Conservation (phyloP, 805 yeast species). For the Suhomyces vadensis region DNA sequence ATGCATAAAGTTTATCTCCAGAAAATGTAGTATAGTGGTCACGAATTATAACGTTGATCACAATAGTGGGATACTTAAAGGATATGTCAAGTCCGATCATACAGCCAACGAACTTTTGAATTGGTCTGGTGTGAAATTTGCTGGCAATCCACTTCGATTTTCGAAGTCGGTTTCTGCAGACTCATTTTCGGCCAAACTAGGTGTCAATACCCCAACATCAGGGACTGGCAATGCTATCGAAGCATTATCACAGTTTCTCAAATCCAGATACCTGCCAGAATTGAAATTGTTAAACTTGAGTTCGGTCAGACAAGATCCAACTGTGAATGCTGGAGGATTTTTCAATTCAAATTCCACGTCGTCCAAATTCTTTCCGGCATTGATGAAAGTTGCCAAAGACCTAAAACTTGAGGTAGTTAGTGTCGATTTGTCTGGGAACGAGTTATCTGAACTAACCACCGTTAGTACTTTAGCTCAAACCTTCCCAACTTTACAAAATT, state of each 20-base stretch:
- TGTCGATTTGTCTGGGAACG: slow-evolving; percentile 63
- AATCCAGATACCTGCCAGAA: slow-evolving; percentile 64
- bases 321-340: slow-evolving; percentile 59
- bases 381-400: slow-evolving; percentile 75
- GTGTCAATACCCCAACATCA: slow-evolving; percentile 5
- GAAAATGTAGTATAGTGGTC: slow-evolving; percentile 63
- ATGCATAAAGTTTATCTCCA: slow-evolving; percentile 63
- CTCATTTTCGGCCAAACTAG: slow-evolving; percentile 17
- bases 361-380: slow-evolving; percentile 85
- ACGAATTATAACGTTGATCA: slow-evolving; percentile 55
- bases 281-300: slow-evolving; percentile 69
- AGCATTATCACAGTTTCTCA: slow-evolving; percentile 60
- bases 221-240: slow-evolving; percentile 51
- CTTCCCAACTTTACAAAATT: slow-evolving; percentile 74
- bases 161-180: slow-evolving; percentile 28
- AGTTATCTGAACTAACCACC: slow-evolving; percentile 57
- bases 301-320: slow-evolving; percentile 62
- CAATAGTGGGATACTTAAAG: slow-evolving; percentile 51
- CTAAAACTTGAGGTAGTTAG: slow-evolving; percentile 61
- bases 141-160: slow-evolving; percentile 67
- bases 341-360: slow-evolving; percentile 61
- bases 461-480: slow-evolving; percentile 67
- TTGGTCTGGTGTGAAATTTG: slow-evolving; percentile 79
- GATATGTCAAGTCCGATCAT: slow-evolving; percentile 50
- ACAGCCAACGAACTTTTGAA: slow-evolving; percentile 61